These are phyloP conservation scores for Chlorella sorokiniana DNA, from an alignment of 139 green algal genomes.

Conservation along the genomic window DNA sequence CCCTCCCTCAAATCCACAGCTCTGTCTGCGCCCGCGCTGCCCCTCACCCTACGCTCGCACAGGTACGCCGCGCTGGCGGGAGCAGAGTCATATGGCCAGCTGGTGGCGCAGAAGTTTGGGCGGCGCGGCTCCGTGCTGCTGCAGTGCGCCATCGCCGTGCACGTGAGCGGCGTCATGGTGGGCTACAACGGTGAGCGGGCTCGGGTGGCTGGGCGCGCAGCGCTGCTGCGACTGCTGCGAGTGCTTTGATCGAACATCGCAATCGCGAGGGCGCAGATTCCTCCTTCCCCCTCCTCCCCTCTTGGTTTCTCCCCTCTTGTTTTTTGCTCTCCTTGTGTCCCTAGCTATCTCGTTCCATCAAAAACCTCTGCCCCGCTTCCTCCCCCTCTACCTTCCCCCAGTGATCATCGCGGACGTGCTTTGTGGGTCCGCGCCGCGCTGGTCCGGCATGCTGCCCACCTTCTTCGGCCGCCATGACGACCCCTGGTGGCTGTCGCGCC, in stretches of 20 bases:
- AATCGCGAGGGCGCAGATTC: no score
- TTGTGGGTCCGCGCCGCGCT: conserved; percentile 3
- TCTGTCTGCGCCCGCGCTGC: background rate
- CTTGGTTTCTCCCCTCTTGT: no score
- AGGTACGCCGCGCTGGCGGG: background rate
- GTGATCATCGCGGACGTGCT: conserved; percentile 42
- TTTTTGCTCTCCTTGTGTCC: no score
- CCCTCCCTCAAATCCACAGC: no score
- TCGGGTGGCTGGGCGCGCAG: background rate
- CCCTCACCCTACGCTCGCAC: background rate
- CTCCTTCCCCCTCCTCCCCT: no score
- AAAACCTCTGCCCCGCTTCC: background rate
- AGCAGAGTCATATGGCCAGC: conserved; percentile 19
- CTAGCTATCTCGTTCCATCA: no score
- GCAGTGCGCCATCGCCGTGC: conserved; percentile 35
- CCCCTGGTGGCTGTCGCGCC: conserved; percentile 27
- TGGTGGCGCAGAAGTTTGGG: conserved; percentile 39
- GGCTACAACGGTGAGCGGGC: background rate
- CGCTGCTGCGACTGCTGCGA: no score
- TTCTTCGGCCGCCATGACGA: conserved; percentile 32
- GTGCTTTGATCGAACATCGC: no score
- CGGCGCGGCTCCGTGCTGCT: conserved; percentile 9
- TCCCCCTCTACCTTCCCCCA: background rate
- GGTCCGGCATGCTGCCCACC: conserved; percentile 15
- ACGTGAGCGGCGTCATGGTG: conserved; percentile 23